These are phyloP conservation scores for Calonectria naviculata DNA, from an alignment of 2,329 filamentous ascomycete genomes.

Conservation along the genomic window DNA sequence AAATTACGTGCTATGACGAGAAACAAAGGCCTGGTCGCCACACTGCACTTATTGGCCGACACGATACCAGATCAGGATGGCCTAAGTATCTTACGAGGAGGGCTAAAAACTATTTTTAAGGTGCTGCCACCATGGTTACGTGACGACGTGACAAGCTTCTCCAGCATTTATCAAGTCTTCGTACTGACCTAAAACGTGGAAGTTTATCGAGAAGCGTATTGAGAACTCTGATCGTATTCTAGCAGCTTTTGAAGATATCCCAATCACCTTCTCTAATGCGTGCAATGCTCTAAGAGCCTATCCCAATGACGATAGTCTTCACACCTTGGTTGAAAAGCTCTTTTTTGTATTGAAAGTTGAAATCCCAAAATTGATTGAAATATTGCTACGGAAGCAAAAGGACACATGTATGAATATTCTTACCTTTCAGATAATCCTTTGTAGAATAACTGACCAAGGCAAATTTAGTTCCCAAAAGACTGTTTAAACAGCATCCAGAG, in stretches of 20 bases:
- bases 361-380: background rate
- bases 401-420: background rate
- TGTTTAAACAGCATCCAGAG: conserved; percentile 14
- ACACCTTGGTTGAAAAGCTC: background rate
- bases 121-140: background rate
- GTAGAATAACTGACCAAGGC: background rate
- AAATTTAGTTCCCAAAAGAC: background rate
- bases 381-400: conserved; percentile 5
- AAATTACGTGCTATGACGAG: background rate
- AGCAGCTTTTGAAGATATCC: conserved; percentile 10
- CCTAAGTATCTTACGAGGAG: conserved; percentile 7
- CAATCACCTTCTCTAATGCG: conserved; percentile 8
- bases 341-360: background rate
- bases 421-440: too few species aligned
- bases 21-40: background rate
- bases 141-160: too few species aligned
- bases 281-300: background rate
- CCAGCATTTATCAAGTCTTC: background rate
- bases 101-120: conserved; percentile 10
- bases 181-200: background rate
- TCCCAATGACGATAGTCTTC: background rate
- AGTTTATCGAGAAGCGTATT: conserved; percentile 10
- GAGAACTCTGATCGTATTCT: conserved; percentile 10
- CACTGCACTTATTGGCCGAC: background rate
- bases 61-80: background rate